phyloP scores from a whole-genome alignment of 83 land plant species.

The Picea engelmannii region DNA sequence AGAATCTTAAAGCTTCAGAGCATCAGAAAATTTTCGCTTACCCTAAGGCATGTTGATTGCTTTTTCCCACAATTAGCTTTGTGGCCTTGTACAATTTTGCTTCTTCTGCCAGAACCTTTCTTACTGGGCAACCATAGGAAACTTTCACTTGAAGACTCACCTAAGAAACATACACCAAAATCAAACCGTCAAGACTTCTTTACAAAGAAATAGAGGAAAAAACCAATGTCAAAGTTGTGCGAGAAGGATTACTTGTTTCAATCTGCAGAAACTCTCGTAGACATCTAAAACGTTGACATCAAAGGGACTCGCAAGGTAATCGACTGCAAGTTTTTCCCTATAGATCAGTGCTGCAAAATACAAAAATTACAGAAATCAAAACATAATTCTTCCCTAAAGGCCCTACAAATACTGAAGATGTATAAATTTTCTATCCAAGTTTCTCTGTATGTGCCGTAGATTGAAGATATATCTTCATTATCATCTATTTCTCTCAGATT shows the following conservation, averaged over 20 bases:
- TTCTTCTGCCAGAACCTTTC: no score
- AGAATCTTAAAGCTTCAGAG: no score
- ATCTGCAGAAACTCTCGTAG: constrained; percentile 66
- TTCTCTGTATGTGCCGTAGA: not conserved
- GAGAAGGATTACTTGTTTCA: constrained; percentile 42
- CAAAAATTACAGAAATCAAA: not conserved
- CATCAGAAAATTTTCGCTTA: no score
- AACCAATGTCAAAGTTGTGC: not conserved
- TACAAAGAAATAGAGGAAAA: not conserved
- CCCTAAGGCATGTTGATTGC: no score
- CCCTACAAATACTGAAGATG: not conserved
- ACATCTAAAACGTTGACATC: constrained; percentile 32
- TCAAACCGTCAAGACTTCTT: not conserved
- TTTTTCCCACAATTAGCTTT: no score
- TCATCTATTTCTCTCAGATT: not conserved
- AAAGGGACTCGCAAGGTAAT: constrained; percentile 1
- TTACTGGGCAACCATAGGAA: not conserved
- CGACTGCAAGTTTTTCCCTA: not conserved
- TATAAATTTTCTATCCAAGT: not conserved
- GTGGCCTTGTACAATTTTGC: no score
- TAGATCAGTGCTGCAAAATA: not conserved
- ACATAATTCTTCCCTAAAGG: not conserved
- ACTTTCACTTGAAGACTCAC: constrained; percentile 13
- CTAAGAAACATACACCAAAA: not conserved
- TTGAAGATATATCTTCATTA: constrained; percentile 3